phyloP scores from a whole-genome alignment of 78 protist genomes.

The Trichosphaerium sp. region DNA sequence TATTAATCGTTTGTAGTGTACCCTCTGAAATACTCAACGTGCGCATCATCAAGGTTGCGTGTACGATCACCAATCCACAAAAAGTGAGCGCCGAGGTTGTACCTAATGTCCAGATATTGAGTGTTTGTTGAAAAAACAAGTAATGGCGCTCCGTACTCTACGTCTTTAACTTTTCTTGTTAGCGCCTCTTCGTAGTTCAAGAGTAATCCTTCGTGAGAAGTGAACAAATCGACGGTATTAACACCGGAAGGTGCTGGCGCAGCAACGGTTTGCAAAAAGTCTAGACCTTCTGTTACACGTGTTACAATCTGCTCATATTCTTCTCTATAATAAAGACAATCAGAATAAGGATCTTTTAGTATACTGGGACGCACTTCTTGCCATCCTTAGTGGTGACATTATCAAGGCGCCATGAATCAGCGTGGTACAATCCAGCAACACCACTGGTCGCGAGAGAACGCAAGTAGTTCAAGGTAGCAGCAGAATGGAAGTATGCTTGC shows the following conservation, averaged over 20 bases:
- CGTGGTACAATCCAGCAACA: constrained; percentile 21
- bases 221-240: constrained; percentile 15
- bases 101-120: not conserved
- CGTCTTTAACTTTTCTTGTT: not conserved
- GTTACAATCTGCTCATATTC: not conserved
- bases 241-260: not conserved
- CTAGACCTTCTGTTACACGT: not conserved
- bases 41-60: constrained; percentile 44
- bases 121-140: not conserved
- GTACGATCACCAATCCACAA: constrained; percentile 70
- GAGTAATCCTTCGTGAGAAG: constrained; percentile 54
- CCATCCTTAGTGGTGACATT: not conserved
- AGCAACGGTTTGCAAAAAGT: not conserved
- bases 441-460: constrained; percentile 37
- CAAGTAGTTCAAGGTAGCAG: constrained; percentile 46
- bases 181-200: constrained; percentile 44
- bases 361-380: not conserved
- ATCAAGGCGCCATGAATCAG: constrained; percentile 2
- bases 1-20: not conserved
- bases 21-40: constrained; percentile 58
- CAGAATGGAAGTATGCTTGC: constrained; percentile 39
- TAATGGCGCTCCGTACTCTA: not conserved
- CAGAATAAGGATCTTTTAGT: not conserved
- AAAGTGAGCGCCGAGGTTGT: constrained; percentile 51
- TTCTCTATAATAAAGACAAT: not conserved